These are phyloP conservation scores for Macrolepiota dolichaula DNA, from an alignment of 768 basidiomycete species.

Conservation along the genomic window DNA sequence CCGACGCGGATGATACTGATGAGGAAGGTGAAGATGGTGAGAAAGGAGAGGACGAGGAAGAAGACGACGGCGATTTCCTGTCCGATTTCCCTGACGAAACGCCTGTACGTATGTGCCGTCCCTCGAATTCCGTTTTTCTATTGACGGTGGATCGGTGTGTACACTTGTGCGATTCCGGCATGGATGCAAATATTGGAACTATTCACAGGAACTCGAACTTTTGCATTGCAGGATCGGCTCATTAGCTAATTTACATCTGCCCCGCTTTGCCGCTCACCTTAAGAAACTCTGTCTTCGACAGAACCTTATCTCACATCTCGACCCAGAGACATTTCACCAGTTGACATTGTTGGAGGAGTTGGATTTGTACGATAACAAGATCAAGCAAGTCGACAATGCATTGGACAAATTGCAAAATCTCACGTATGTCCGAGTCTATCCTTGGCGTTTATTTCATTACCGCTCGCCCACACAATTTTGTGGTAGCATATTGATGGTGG, in stretches of 20 bases:
- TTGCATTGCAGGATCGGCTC: conserved; percentile 76
- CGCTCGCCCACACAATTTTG: not conserved
- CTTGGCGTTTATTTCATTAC: not conserved
- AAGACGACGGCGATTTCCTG: conserved; percentile 66
- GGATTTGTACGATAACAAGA: conserved; percentile 94
- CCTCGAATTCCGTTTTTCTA: not conserved
- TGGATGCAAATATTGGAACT: not conserved
- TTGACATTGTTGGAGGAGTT: conserved; percentile 79
- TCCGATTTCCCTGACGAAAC: conserved; percentile 82
- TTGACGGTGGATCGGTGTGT: conserved; percentile 13
- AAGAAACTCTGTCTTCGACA: conserved; percentile 82
- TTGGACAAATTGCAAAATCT: conserved; percentile 55
- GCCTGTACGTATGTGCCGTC: conserved; percentile 48
- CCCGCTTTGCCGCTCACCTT: conserved; percentile 67
- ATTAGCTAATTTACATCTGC: conserved; percentile 61
- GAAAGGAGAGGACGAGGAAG: conserved; percentile 34
- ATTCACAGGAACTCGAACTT: conserved; percentile 79
- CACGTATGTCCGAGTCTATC: conserved; percentile 37
- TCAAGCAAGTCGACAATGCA: conserved; percentile 70
- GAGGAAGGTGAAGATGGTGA: conserved; percentile 44
- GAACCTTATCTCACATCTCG: conserved; percentile 72
- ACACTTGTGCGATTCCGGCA: not conserved
- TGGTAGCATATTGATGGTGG: conserved; percentile 1
- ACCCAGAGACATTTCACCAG: conserved; percentile 66
- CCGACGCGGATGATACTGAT: conserved; percentile 32